A percentile compares a stretch with the other conserved stretches of the same genome.
Evolutionary conservation across 352 stramenopile species (phyloP).

Genomic region (Phytopythium litorale): DNA sequence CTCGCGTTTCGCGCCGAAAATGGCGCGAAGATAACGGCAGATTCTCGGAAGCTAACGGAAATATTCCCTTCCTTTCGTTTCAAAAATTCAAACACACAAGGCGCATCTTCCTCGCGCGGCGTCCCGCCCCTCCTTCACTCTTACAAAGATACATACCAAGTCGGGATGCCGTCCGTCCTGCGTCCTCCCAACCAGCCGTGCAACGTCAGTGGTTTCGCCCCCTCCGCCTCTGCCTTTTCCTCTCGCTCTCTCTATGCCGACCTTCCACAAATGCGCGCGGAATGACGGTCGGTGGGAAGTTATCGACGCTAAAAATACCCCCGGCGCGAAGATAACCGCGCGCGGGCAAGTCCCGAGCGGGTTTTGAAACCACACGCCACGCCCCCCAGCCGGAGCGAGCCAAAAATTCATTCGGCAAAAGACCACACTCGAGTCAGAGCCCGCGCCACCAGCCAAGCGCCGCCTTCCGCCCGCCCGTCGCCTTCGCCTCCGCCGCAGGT

Average conservation of each 20-base stretch:
- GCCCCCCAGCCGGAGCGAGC: conserved; percentile 24
- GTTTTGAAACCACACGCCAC: conserved; percentile 23
- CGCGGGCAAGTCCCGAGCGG: neutral
- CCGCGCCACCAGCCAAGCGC: conserved; percentile 68
- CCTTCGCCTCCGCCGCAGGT: conserved; percentile 43
- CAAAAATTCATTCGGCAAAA: conserved; percentile 85
- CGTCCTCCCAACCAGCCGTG: neutral
- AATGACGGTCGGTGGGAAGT: conserved; percentile 1
- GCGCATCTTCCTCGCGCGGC: neutral
- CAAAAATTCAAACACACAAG: conserved; percentile 10
- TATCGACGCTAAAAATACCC: conserved; percentile 9
- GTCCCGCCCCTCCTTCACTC: neutral
- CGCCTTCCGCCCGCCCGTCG: conserved; percentile 17
- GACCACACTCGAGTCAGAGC: conserved; percentile 71
- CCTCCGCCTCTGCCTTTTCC: neutral
- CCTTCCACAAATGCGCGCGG: conserved; percentile 1
- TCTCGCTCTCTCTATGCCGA: neutral
- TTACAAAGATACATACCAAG: neutral
- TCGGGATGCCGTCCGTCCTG: neutral
- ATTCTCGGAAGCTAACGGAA: conserved; percentile 3
- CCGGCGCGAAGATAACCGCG: conserved; percentile 15
- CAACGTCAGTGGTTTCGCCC: conserved; percentile 8
- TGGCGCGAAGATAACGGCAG: neutral
- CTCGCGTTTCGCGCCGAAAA: conserved; percentile 4
- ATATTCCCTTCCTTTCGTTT: conserved; percentile 2